Base-by-base conservation (phyloP, 805 yeast species). In the Wickerhamiella kazuoi region DNA sequence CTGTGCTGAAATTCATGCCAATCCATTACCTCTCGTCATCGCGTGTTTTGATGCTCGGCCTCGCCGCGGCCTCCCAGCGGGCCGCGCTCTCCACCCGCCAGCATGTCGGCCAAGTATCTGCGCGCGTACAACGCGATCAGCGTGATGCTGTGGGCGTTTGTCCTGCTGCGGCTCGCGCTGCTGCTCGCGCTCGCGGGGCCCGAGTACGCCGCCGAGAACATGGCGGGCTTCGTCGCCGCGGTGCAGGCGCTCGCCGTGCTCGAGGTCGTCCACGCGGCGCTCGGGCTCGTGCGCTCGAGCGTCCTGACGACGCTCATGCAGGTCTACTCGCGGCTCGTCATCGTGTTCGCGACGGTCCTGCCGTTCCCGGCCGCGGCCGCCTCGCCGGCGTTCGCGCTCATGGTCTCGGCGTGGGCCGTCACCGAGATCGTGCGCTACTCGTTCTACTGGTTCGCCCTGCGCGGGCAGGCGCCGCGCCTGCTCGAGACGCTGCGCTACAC, bases 371-470 rank as follows among this genome's bases (percentile, higher is more conserved):
- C 69, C 16, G 79, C 78, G 16, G 83, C 83, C 21, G 66, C 69
- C 47, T 42, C 46, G 28, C 41, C 52, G 9, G 65, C 71, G 14
- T 86, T 78, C 57, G 59, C 75, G 41, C 64, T 87, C 1, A 68
- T 87, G 56, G 65, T 75, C 35, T 49, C 74, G 34, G 84, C 95
- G 11, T 90, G 98, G 98, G 73, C 90, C n/a, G 50, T 81, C 39
- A 82, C 97, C n/a, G 98, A 90, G 59, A 68, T 82, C 34, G 76
- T 86, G 41, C 70, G 98, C 56, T 90, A 90, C 60, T 69, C 82
- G 33, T 90, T 73, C 62, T 93, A 90, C 55, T 50, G 49, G 50
- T 23, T 44, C 11, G 86, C 93, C 6, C 67, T 77, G 40, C 74
- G 74, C 48, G 71, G 68, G 1, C 52, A 61, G 1, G 76, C 79